Percentiles rank a stretch among this genome's conserved stretches.
These are phyloP conservation scores for Candida cerambycidarum DNA, from an alignment of 805 yeast genomes.

Conservation along the genomic window DNA sequence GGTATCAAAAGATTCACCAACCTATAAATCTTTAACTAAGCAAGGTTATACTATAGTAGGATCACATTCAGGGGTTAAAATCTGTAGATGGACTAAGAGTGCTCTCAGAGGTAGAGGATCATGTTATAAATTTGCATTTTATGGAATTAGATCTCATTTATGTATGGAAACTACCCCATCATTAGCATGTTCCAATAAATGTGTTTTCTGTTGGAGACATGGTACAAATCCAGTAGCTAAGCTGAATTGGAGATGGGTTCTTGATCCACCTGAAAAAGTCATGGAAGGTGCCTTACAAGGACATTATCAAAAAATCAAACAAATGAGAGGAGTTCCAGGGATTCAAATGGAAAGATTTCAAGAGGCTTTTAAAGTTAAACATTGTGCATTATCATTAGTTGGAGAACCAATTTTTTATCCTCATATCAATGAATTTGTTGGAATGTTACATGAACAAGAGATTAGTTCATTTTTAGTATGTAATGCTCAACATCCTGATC, in stretches of 20 bases:
- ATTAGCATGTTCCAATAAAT: constrained; percentile 88
- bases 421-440: constrained; percentile 79
- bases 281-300: constrained; percentile 84
- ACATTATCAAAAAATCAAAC: constrained; percentile 88
- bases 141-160: constrained; percentile 85
- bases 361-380: constrained; percentile 85
- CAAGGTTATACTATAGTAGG: constrained; percentile 95
- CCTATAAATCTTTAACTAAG: constrained; percentile 81
- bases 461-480: constrained; percentile 90
- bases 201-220: constrained; percentile 97
- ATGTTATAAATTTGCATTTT: constrained; percentile 88
- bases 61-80: constrained; percentile 91
- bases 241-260: constrained; percentile 90
- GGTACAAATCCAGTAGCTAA: constrained; percentile 97
- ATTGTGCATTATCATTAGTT: constrained; percentile 88
- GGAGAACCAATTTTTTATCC: constrained; percentile 97
- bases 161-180: constrained; percentile 98
- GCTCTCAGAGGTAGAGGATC: constrained; percentile 94
- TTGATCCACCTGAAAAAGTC: constrained; percentile 83
- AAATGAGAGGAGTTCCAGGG: constrained; percentile 95
- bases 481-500: constrained; percentile 94
- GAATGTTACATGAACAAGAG: constrained; percentile 72
- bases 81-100: constrained; percentile 94
- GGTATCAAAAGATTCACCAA: constrained; percentile 90
- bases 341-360: constrained; percentile 85